These are phyloP conservation scores for Auriscalpium vulgare DNA, from an alignment of 768 basidiomycete genomes.

Conservation along the genomic window DNA sequence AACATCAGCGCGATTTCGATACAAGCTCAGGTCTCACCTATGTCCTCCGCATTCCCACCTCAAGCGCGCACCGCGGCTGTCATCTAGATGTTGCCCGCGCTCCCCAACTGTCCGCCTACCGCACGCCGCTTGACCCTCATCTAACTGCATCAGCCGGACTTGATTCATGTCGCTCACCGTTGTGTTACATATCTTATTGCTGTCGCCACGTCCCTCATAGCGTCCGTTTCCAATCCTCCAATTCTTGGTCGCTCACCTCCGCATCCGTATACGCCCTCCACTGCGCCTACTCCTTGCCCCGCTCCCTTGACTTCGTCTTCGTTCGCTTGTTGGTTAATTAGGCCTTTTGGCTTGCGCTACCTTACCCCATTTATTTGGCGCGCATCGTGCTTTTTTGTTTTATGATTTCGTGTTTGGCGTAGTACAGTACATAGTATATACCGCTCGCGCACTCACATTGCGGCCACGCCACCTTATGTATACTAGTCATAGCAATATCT, in stretches of 20 bases:
- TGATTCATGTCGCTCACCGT: not conserved
- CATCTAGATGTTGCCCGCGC: not conserved
- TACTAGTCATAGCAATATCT: constrained; percentile 11
- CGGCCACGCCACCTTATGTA: constrained; percentile 15
- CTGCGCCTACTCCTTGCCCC: not conserved
- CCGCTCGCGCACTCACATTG: constrained; percentile 1
- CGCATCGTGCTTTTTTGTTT: constrained; percentile 1
- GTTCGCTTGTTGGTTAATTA: not conserved
- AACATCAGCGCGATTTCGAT: constrained; percentile 27
- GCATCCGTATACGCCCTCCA: too few relatives aligned
- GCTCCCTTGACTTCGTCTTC: not conserved
- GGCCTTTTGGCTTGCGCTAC: constrained; percentile 1
- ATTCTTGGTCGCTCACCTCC: too few relatives aligned
- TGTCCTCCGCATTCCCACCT: constrained; percentile 77
- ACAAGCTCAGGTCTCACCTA: constrained; percentile 56
- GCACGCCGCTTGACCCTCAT: not conserved
- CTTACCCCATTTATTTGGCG: constrained; percentile 5
- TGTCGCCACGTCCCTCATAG: not conserved
- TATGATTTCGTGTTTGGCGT: not conserved
- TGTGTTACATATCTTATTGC: not conserved
- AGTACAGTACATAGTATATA: too few relatives aligned
- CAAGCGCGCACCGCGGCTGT: constrained; percentile 19
- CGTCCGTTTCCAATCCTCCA: not conserved
- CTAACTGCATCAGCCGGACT: not conserved
- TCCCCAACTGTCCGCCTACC: not conserved